Evolutionary conservation across 805 yeast genomes (phyloP), one percentile per base, ranked within the genome.

Genomic region (Maudiozyma saulgeensis): DNA sequence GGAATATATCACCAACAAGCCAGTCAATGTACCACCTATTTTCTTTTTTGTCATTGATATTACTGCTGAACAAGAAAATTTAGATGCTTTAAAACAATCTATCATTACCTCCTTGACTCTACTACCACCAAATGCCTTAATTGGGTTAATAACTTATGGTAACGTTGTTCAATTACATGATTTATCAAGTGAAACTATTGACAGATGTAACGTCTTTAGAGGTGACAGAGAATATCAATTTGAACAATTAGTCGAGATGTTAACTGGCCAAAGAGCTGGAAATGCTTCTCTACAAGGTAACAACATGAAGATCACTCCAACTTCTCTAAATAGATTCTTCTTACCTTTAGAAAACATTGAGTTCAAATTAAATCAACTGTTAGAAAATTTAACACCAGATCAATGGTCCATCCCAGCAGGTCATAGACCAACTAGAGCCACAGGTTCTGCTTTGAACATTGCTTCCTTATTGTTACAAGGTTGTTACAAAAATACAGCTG

Each of bases 101-200:
- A 75, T 89, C 60, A 77, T 86, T 45, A 77, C 85, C 48, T 81
- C 93, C 1, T 73, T 90, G 57, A 76, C 85, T 45, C 70, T 87
- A 58, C 77, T 91, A 60, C 98, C 98, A 15, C 93, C 95, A 41
- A 88, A 90, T 59, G 87, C 96, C 2, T 74, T 89, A 47, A 80
- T 90, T 49, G 96, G 97, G 42, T 76, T 90, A 58, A 78, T 90
- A 61, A 87, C 97, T 13, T 67, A 62, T 45, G 97, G 96, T 48
- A 87, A 95, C 28, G 89, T 86, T 72, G 90, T 89, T 44, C 90
- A 87, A 62, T 84, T 91, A 46, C 95, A 90, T 68, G 96, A 89
- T 67, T 72, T 89, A 51, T 80, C 83, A 15, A 80, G 78, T 60
- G 77, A 79, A 45, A 76, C 78, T 21, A 79, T 88, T 64, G 79